Base-by-base conservation (phyloP, 768 basidiomycete genomes). In the Tylopilus cervinicoccineus region DNA sequence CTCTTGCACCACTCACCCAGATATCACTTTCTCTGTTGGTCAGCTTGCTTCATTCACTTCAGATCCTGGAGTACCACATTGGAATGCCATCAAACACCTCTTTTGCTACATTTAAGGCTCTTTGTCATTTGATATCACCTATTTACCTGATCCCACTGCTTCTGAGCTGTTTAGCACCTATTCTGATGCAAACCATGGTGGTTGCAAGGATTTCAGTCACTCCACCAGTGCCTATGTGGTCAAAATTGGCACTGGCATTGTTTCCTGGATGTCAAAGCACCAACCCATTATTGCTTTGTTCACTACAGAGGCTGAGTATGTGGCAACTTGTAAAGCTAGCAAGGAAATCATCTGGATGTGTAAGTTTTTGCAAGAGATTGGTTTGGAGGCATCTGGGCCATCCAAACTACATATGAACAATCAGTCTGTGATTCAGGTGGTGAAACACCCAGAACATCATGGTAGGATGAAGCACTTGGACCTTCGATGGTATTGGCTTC, bases 201-300 rank as follows among this genome's bases (percentile, higher is more conserved):
- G 32, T 24, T 46, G 50, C 44, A 45, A 36, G 44, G 44, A 46
- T 5, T 9, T 32, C 5, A n/a, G 33, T 1, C n/a, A 9, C 0
- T 51, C 44, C 2, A 45, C 48, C 22, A 22, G 43, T 4, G 38
- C 44, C 0, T 42, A 24, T 24, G 7, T 31, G 0, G 23, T 50
- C 10, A 44, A 49, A 29, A 41, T 51, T 10, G 32, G 39, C 2
- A 27, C 45, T 36, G 68, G 65, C 0, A 42, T 61, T 2, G 60
- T n/a, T n/a, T n/a, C n/a, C n/a, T n/a, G n/a, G n/a, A n/a, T n/a
- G n/a, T n/a, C n/a, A n/a, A n/a, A n/a, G n/a, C n/a, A n/a, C n/a
- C n/a, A n/a, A n/a, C n/a, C n/a, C n/a, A n/a, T n/a, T n/a, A n/a
- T n/a, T n/a, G n/a, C n/a, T n/a, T n/a, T n/a, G n/a, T n/a, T n/a